phyloP scores from a whole-genome alignment of 257 asterid genomes.

The Datura wrightii region DNA sequence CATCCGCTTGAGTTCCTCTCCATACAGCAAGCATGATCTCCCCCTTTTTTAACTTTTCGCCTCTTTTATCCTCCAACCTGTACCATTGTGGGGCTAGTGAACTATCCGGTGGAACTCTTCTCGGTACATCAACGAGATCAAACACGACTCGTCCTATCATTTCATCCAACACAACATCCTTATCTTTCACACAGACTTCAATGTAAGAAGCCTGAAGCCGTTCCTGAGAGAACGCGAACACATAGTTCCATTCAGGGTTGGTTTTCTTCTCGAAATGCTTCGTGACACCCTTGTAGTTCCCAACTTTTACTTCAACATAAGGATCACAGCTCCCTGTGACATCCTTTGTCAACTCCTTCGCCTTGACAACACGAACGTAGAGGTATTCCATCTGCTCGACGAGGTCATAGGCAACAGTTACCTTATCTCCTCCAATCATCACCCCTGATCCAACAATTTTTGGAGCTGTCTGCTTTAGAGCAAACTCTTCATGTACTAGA shows the following conservation, averaged over 20 bases:
- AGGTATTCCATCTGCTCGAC: constrained; percentile 89
- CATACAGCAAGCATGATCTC: constrained; percentile 87
- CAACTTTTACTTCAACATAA: constrained; percentile 71
- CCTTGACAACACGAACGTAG: constrained; percentile 83
- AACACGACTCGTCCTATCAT: constrained; percentile 59
- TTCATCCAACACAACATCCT: constrained; percentile 69
- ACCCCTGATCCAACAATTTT: constrained; percentile 78
- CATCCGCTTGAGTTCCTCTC: constrained; percentile 92
- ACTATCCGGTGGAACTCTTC: constrained; percentile 79
- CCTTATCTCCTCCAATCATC: constrained; percentile 68
- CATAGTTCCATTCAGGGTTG: constrained; percentile 79
- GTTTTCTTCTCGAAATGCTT: constrained; percentile 70
- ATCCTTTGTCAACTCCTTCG: constrained; percentile 64
- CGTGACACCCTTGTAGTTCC: constrained; percentile 82
- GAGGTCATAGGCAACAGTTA: constrained; percentile 70
- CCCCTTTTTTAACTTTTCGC: constrained; percentile 64
- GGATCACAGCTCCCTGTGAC: constrained; percentile 78
- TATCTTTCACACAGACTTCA: constrained; percentile 76
- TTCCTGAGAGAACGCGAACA: constrained; percentile 78
- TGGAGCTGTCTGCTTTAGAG: constrained; percentile 77
- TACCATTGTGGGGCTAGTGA: constrained; percentile 91
- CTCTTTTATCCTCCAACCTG: constrained; percentile 59
- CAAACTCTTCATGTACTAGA: constrained; percentile 61
- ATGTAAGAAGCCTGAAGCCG: constrained; percentile 69
- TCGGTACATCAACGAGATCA: constrained; percentile 63